Evolutionary conservation across 2,329 filamentous ascomycete species (phyloP), one percentile per base, ranked within the genome.

Genomic region (Neopestalotiopsis clavispora): DNA sequence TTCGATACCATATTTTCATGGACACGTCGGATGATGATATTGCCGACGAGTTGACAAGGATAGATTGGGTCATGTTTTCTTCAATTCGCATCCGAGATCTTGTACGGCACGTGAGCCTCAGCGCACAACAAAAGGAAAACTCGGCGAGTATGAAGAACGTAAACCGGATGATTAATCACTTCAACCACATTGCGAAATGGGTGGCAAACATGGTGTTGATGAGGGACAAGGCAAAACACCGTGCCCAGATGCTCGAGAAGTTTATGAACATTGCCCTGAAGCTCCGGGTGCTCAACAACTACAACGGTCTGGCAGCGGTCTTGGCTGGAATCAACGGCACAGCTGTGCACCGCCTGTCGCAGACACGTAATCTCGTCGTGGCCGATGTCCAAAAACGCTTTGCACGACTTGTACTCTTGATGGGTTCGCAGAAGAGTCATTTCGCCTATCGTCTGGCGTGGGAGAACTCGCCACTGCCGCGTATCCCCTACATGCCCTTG

Each of bases 1-100:
- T 91, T 57, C 92, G 96, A 70, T 99, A 96, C 85, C 94, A 95
- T 73, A 90, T 92, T 65, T 93, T 98, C 73, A 97, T 98, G 91
- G 92, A 93, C 45, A 91, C 92, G 30, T 87, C 92, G 1, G 92
- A 97, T 66, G 93, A 97, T 70, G 89, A 94, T 63, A 91, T 98
- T 73, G 95, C 95, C 17, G 91, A 92, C 69, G 96, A 99, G 80
- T 87, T 99, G 75, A 98, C 96, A 4, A 88, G 95, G 70, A 97
- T 99, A 67, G 96, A 99, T 81, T 98, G 95, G 95, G 91, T 97
- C 79, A 96, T 98, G 92, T 98, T 98, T 80, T 97, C 93, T 66
- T 95, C 94, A 1, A 97, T 98, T 71, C 91, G 94, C 32, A 93
- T 97, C 67, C 93, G 96, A 69, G 96, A 99, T 80, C 90, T 98